Evolutionary conservation across 495 filamentous ascomycete species (phyloP).

Genomic region (Pseudomonodictys pantanalensis): DNA sequence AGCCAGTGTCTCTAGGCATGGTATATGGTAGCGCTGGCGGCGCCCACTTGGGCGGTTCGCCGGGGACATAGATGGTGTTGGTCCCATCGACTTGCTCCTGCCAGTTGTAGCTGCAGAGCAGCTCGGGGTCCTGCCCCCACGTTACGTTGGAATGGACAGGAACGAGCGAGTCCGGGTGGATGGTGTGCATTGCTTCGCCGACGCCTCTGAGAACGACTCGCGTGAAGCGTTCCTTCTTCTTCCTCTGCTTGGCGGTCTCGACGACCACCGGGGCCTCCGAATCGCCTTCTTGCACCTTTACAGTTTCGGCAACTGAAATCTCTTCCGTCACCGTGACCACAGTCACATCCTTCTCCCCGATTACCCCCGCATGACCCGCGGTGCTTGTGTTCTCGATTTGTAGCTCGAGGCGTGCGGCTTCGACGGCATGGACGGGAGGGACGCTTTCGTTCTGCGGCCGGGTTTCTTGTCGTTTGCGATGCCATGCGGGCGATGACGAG

Average conservation of each 20-base stretch:
- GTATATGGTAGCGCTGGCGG: background rate
- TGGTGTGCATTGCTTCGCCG: background rate
- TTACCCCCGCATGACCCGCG: no score
- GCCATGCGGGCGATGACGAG: no score
- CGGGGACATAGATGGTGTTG: conserved; percentile 3
- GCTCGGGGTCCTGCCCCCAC: background rate
- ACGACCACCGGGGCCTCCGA: no score
- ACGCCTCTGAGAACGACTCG: background rate
- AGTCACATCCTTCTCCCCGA: no score
- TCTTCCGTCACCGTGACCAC: no score
- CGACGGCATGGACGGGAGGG: no score
- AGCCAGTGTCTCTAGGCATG: background rate
- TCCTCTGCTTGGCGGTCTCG: background rate
- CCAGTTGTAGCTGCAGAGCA: conserved; percentile 8
- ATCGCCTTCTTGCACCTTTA: no score
- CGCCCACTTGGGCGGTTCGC: background rate
- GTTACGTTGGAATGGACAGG: background rate
- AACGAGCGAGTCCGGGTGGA: background rate
- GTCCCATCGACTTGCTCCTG: background rate
- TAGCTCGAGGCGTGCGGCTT: no score
- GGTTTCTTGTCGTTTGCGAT: no score
- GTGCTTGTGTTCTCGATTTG: no score
- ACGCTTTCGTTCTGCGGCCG: no score
- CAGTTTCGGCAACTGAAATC: no score
- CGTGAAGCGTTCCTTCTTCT: background rate